Percentiles rank a stretch among this genome's conserved stretches.
These are phyloP conservation scores for Hypoxylon sp. DNA, from an alignment of 2,329 filamentous ascomycete species.

Conservation along the genomic window DNA sequence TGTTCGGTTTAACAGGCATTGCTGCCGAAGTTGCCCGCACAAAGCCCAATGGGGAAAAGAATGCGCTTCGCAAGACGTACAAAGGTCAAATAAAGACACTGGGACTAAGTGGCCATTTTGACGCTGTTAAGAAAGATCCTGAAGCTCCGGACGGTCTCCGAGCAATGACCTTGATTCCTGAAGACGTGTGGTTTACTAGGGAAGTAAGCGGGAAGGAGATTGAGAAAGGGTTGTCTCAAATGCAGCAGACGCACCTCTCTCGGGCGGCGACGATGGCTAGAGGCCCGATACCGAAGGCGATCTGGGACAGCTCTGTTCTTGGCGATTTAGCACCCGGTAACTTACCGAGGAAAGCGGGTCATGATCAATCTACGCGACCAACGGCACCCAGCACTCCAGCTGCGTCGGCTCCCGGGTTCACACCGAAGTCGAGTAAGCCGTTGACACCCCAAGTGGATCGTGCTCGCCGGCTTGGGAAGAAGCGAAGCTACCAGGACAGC, in stretches of 20 bases:
- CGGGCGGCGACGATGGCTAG: slow-evolving; percentile 70
- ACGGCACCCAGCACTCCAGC: slow-evolving; percentile 68
- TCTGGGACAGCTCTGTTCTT: slow-evolving; percentile 71
- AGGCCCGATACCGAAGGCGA: slow-evolving; percentile 66
- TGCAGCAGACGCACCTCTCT: slow-evolving; percentile 59
- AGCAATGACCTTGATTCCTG: slow-evolving; percentile 64
- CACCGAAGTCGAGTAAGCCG: slow-evolving; percentile 50
- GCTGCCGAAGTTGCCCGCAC: slow-evolving; percentile 73
- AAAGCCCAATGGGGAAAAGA: slow-evolving; percentile 75
- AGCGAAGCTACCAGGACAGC: slow-evolving; percentile 80
- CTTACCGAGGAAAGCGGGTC: slow-evolving; percentile 56
- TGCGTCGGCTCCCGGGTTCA: slow-evolving; percentile 52
- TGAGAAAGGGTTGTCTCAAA: slow-evolving; percentile 63
- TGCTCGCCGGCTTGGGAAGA: slow-evolving; percentile 76
- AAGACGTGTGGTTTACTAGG: slow-evolving; percentile 69
- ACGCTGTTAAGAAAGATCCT: slow-evolving; percentile 68
- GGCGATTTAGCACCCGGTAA: slow-evolving; percentile 66
- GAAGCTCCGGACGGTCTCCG: slow-evolving; percentile 66
- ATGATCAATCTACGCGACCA: slow-evolving; percentile 59
- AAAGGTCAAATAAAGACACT: slow-evolving; percentile 76
- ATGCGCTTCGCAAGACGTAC: slow-evolving; percentile 75
- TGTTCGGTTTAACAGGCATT: slow-evolving; percentile 68
- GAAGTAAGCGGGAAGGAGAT: slow-evolving; percentile 69
- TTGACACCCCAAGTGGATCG: slow-evolving; percentile 64
- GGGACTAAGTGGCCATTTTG: slow-evolving; percentile 72